phyloP scores from a whole-genome alignment of 2,329 filamentous ascomycete genomes.

The Scorias spongiosa region DNA sequence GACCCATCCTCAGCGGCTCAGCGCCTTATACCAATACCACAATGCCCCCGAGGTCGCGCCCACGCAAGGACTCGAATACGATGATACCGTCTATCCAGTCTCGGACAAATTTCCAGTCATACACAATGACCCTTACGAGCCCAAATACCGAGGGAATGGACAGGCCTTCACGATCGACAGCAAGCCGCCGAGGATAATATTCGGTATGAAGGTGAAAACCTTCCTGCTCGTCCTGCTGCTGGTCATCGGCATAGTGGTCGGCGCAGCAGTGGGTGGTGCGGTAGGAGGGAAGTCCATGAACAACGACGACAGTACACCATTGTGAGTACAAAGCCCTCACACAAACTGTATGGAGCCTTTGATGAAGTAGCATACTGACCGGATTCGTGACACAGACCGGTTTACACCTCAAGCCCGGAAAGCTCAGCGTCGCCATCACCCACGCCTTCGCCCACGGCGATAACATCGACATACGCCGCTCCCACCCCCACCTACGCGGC shows the following conservation, averaged over 20 bases:
- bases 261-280: slow-evolving; percentile 23
- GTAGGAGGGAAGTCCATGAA: slow-evolving; percentile 18
- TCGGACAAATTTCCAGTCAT: slow-evolving; percentile 24
- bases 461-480: slow-evolving; percentile 13
- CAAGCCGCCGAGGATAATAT: slow-evolving; percentile 23
- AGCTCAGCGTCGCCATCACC: slow-evolving; percentile 2
- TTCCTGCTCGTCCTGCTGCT: slow-evolving; percentile 20
- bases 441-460: slow-evolving; percentile 7
- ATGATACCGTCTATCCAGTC: slow-evolving; percentile 20
- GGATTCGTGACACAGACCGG: neutral
- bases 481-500: slow-evolving; percentile 19
- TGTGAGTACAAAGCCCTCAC: neutral
- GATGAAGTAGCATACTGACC: neutral
- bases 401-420: neutral
- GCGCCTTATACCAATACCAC: slow-evolving; percentile 24
- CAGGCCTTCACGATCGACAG: slow-evolving; percentile 11
- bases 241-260: slow-evolving; percentile 18
- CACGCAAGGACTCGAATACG: slow-evolving; percentile 24
- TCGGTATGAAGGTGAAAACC: slow-evolving; percentile 23
- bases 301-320: slow-evolving; percentile 4
- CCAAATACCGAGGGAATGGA: slow-evolving; percentile 8
- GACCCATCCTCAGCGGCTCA: slow-evolving; percentile 14
- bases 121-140: slow-evolving; percentile 9
- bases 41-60: slow-evolving; percentile 25
- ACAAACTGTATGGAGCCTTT: neutral